Evolutionary conservation across 257 asterid genomes (phyloP).

Genomic region (Coffea eugenioides): DNA sequence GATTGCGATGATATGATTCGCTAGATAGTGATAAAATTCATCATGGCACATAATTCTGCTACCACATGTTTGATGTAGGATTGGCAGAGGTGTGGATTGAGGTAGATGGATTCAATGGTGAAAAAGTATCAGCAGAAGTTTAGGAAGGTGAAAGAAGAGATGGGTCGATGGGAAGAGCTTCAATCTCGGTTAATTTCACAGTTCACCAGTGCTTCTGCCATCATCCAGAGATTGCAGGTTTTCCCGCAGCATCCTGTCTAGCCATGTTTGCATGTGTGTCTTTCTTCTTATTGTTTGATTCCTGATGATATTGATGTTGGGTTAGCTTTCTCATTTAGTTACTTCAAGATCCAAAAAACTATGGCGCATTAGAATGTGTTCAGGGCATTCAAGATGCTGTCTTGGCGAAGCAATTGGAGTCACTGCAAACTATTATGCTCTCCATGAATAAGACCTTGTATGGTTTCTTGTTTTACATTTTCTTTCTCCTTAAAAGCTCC

Average conservation of each 20-base stretch:
- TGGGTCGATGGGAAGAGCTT: slow-evolving; percentile 65
- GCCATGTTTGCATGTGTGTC: neutral
- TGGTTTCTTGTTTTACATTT: slow-evolving; percentile 11
- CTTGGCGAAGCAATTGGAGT: slow-evolving; percentile 66
- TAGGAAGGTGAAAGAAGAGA: slow-evolving; percentile 59
- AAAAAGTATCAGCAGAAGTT: slow-evolving; percentile 69
- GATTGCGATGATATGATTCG: neutral
- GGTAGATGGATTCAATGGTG: slow-evolving; percentile 53
- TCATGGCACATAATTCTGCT: neutral
- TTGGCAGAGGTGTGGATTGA: neutral
- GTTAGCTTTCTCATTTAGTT: slow-evolving; percentile 29
- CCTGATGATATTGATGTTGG: neutral
- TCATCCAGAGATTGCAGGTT: slow-evolving; percentile 79
- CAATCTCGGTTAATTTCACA: slow-evolving; percentile 63
- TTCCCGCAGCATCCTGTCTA: neutral
- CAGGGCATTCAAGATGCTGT: slow-evolving; percentile 57
- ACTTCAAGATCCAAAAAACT: slow-evolving; percentile 48
- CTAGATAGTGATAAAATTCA: neutral
- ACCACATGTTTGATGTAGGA: neutral
- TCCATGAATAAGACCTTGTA: slow-evolving; percentile 59
- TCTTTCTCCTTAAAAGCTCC: neutral
- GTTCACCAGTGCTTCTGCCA: slow-evolving; percentile 57
- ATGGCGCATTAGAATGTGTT: slow-evolving; percentile 52
- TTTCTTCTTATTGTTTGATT: neutral
- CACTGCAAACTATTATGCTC: slow-evolving; percentile 47